Conservation (phyloP, 2,329 filamentous ascomycete genomes). For the Trichoderma atrobrunneum region DNA sequence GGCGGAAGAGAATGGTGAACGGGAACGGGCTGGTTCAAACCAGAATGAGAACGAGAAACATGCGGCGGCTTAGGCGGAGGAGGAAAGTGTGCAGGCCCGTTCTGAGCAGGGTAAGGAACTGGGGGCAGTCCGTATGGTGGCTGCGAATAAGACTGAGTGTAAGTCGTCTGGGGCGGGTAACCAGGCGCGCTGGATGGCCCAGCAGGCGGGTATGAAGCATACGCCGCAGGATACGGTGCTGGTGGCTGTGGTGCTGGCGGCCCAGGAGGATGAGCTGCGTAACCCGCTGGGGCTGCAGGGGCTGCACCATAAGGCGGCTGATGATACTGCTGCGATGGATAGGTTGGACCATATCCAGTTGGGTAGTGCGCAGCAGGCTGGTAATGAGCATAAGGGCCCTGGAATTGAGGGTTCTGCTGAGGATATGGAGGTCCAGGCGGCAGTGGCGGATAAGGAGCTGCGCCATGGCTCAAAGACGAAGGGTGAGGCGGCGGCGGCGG, state of each 20-base stretch:
- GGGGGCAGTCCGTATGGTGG: conserved; percentile 24
- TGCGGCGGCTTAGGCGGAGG: conserved; percentile 20
- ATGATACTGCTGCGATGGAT: conserved; percentile 27
- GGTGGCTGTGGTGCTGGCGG: conserved; percentile 16
- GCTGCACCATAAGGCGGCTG: conserved; percentile 23
- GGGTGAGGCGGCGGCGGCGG: background rate
- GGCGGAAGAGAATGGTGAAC: conserved; percentile 31
- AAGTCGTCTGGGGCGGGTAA: conserved; percentile 17
- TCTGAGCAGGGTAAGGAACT: conserved; percentile 24
- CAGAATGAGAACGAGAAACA: conserved; percentile 21
- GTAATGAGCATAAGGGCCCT: conserved; percentile 26
- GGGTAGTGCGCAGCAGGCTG: conserved; percentile 27
- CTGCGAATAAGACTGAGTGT: conserved; percentile 23
- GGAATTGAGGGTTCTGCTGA: conserved; percentile 26
- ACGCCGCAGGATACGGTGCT: conserved; percentile 13
- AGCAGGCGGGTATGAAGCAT: conserved; percentile 24
- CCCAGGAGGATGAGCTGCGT: conserved; percentile 18
- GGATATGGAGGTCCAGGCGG: conserved; percentile 27
- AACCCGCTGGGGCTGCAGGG: conserved; percentile 21
- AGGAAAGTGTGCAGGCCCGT: conserved; percentile 17
- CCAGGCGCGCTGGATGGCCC: conserved; percentile 17
- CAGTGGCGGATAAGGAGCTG: conserved; percentile 27
- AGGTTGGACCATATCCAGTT: conserved; percentile 29
- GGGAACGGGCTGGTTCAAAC: conserved; percentile 21
- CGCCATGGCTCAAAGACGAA: conserved; percentile 18